A percentile compares a stretch with the other conserved stretches of the same genome.
phyloP scores from a whole-genome alignment of 495 filamentous ascomycete species.

The Neurospora terricola region DNA sequence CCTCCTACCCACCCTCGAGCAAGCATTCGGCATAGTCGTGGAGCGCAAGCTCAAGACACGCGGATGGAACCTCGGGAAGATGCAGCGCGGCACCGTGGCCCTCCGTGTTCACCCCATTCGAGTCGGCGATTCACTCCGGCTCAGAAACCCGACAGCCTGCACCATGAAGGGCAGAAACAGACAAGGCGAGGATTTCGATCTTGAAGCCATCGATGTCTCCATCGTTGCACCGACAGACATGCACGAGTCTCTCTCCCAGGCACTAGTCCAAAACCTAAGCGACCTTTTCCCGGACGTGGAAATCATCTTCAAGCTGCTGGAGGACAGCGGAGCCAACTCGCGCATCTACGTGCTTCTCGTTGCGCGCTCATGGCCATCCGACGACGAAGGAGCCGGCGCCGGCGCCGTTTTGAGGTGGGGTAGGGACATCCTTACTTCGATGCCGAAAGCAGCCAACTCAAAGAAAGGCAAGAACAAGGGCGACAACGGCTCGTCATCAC shows the following conservation, averaged over 20 bases:
- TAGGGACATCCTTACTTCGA: constrained; percentile 51
- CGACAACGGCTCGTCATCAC: neutral
- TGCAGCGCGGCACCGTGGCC: constrained; percentile 46
- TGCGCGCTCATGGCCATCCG: constrained; percentile 40
- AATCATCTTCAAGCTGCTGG: constrained; percentile 36
- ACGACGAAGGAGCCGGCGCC: neutral
- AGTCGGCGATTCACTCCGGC: constrained; percentile 32
- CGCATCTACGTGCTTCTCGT: constrained; percentile 66
- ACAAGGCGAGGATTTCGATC: constrained; percentile 18
- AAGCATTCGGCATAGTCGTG: constrained; percentile 50
- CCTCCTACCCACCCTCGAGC: constrained; percentile 56
- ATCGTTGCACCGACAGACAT: constrained; percentile 40
- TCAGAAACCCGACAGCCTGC: constrained; percentile 26
- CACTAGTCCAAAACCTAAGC: constrained; percentile 26
- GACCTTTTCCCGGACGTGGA: constrained; percentile 36
- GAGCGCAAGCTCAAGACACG: constrained; percentile 45
- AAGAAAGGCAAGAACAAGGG: constrained; percentile 18
- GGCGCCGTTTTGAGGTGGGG: constrained; percentile 49
- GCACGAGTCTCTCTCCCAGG: constrained; percentile 29
- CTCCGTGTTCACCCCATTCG: constrained; percentile 48
- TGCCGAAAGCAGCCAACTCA: constrained; percentile 35
- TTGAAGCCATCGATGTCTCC: constrained; percentile 52
- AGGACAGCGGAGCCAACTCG: constrained; percentile 51
- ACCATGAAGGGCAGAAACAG: neutral
- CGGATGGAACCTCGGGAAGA: constrained; percentile 57